Evolutionary conservation across 352 stramenopile genomes (phyloP), one percentile per base, ranked within the genome.

Genomic region (Blastocystis sp.): DNA sequence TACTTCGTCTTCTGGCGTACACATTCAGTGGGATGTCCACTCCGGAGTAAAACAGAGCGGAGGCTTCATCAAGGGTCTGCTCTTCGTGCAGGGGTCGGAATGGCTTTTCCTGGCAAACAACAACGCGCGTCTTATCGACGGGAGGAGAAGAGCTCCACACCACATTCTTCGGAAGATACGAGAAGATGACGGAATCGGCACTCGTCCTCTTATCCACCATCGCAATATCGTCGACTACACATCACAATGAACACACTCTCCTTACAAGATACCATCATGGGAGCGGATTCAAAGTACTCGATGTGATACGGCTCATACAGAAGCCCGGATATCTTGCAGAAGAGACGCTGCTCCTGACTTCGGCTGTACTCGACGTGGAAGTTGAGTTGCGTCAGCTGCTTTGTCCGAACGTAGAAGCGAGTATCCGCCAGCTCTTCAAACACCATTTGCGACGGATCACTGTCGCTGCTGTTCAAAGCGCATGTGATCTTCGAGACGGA

Each of bases 271-370:
- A 84, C 45, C 10, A 40, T 23, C 43, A 84, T 59, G 5, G 74
- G 40, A 1, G 67, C 53, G 5, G 74, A 84, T 7, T n/a, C 52
- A 28, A 53, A 69, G 23, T 70, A 84, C 40, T 69, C 52, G 14
- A 84, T 28, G 17, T 48, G 52, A 23, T 41, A 52, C 2, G 74
- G 74, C 17, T 67, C 45, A 38, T 84, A 84, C 7, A 67, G 56
- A 14, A 84, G 38, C 19, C 74, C 74, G 7, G 74, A 67, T 41
- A 84, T 70, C 45, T 84, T 84, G 34, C 74, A 84, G 45, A 84
- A 84, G 5, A 84, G 5, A 48, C 74, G 74, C 74, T 84, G 74
- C 40, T 66, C 34, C 19, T 52, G 34, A 14, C 11, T 14, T 56
- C 52, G 53, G 23, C 67, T 17, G 43, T 84, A 84, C n/a, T 52